A percentile compares a stretch with the other conserved stretches of the same genome.
phyloP scores from a whole-genome alignment of 2,329 filamentous ascomycete genomes.

The Aspergillus ochraceus region DNA sequence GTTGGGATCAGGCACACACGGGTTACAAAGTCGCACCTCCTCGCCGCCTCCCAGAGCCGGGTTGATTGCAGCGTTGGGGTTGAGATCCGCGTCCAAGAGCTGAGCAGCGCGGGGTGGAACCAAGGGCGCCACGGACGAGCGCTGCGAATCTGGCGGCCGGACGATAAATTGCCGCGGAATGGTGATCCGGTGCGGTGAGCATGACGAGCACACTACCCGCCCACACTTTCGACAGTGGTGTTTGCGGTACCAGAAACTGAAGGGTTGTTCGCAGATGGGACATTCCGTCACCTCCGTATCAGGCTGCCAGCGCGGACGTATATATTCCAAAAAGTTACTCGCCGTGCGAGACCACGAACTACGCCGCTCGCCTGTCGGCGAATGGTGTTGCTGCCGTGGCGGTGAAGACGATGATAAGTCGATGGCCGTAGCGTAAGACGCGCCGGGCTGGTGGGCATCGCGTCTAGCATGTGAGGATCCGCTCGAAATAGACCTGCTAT shows the following conservation, averaged over 20 bases:
- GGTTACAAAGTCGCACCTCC: conserved; percentile 70
- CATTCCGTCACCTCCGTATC: conserved; percentile 80
- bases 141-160: conserved; percentile 61
- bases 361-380: conserved; percentile 10
- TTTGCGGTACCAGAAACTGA: conserved; percentile 82
- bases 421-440: conserved; percentile 35
- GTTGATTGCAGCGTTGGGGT: conserved; percentile 36
- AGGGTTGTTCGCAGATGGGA: conserved; percentile 77
- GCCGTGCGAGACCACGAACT: conserved; percentile 18
- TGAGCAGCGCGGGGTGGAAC: conserved; percentile 44
- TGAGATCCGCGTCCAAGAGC: conserved; percentile 46
- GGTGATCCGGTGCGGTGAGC: conserved; percentile 91
- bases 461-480: conserved; percentile 18
- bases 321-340: conserved; percentile 42
- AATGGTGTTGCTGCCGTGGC: neutral
- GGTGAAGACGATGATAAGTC: conserved; percentile 34
- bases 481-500: conserved; percentile 28
- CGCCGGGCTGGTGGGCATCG: conserved; percentile 20
- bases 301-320: conserved; percentile 81
- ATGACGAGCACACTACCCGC: conserved; percentile 82
- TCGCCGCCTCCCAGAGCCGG: conserved; percentile 63
- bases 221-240: conserved; percentile 98
- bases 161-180: conserved; percentile 94
- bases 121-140: conserved; percentile 42
- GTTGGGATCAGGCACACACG: conserved; percentile 70